Evolutionary conservation across 441 rosid genomes (phyloP).

Genomic region (Populus hybrid): DNA sequence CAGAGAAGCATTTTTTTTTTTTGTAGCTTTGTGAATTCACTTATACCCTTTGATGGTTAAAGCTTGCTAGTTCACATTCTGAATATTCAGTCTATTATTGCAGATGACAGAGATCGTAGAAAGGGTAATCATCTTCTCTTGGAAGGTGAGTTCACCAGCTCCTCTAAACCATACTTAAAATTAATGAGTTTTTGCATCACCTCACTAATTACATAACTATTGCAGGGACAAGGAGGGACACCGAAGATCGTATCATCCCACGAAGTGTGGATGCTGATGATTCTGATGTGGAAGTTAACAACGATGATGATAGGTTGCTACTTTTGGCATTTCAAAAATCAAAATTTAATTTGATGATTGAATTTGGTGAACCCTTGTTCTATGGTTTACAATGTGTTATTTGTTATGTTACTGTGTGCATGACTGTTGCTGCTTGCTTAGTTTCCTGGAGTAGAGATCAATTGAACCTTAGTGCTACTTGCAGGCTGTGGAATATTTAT

Average conservation of each 20-base stretch:
- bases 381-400: not conserved
- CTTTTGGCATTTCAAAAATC: slow-evolving; percentile 4
- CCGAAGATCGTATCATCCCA: slow-evolving; percentile 75
- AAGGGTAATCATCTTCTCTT: slow-evolving; percentile 69
- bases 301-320: slow-evolving; percentile 72
- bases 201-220: slow-evolving; percentile 16
- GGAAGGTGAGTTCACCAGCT: slow-evolving; percentile 49
- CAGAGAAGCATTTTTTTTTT: not conserved
- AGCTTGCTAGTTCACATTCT: not conserved
- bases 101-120: slow-evolving; percentile 91
- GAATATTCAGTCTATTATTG: not conserved
- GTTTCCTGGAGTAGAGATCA: not conserved
- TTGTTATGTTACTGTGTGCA: not conserved
- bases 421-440: too few relatives aligned
- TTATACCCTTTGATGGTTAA: not conserved
- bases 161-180: not conserved
- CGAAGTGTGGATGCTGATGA: slow-evolving; percentile 94
- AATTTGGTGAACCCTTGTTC: not conserved
- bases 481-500: not conserved
- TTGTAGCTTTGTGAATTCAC: not conserved
- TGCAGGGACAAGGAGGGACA: slow-evolving; percentile 66
- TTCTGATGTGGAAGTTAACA: slow-evolving; percentile 82
- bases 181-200: not conserved
- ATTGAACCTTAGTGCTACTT: not conserved
- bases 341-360: too few relatives aligned